These are phyloP conservation scores for Aspergillus puulaauensis DNA, from an alignment of 2,329 filamentous ascomycete genomes.

Conservation along the genomic window DNA sequence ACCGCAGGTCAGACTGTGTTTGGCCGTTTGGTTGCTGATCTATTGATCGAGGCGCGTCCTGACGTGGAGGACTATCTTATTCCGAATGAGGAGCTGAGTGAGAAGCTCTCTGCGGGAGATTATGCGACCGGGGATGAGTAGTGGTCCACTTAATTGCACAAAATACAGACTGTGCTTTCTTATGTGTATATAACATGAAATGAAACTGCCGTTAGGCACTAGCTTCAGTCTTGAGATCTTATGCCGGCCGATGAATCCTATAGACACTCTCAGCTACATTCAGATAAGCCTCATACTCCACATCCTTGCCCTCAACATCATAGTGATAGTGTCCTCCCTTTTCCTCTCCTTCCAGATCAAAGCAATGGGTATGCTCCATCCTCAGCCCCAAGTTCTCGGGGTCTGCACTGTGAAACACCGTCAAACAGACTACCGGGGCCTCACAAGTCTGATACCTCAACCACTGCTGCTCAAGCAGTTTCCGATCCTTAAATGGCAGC, in stretches of 20 bases:
- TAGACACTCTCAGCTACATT: constrained; percentile 6
- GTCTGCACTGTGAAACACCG: constrained; percentile 45
- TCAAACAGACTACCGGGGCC: constrained; percentile 41
- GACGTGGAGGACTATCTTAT: too few relatives aligned
- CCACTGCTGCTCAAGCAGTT: constrained; percentile 37
- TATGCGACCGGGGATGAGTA: too few relatives aligned
- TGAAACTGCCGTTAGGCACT: too few relatives aligned
- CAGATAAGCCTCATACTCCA: constrained; percentile 10
- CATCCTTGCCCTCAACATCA: constrained; percentile 25
- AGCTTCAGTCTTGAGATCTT: too few relatives aligned
- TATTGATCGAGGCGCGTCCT: too few relatives aligned
- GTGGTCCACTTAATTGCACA: too few relatives aligned
- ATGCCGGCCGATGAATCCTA: constrained; percentile 4
- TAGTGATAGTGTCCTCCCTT: constrained; percentile 50
- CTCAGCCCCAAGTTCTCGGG: constrained; percentile 40
- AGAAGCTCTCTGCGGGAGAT: too few relatives aligned
- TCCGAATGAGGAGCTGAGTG: too few relatives aligned
- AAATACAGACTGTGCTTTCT: too few relatives aligned
- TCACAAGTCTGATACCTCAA: constrained; percentile 41
- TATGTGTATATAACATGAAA: too few relatives aligned
- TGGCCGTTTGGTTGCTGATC: too few relatives aligned
- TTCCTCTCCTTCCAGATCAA: constrained; percentile 30
- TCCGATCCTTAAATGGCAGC: constrained; percentile 28
- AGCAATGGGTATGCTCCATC: constrained; percentile 52
- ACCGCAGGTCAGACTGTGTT: too few relatives aligned